Evolutionary conservation across 164 flowering plant species (phyloP), one percentile per base, ranked within the genome.

Genomic region (Berberis thunbergii): DNA sequence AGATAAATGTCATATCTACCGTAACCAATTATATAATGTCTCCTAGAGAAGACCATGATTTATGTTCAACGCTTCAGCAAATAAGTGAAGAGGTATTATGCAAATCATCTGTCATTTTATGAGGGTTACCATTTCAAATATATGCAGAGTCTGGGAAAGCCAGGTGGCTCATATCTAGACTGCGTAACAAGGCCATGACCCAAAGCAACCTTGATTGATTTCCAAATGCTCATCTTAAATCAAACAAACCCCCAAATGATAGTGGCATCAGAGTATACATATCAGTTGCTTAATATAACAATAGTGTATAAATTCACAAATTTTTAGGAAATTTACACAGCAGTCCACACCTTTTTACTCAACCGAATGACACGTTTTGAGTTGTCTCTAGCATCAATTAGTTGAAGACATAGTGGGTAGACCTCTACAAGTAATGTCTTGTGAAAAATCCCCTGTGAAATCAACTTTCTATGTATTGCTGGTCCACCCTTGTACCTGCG

Each of bases 401-500:
- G 61, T 57, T 79, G 83, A 46, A 95, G 86, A 62, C 78, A 57
- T 5, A 95, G 79, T n/a, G 89, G 97, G 66, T 79, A 89, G 63
- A 95, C 92, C 83, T 95, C 99, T 41, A 91, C 87, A 71, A 7
- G 50, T 42, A 81, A 86, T 38, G 59, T 69, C 74, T 75, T 81
- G 52, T 66, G 65, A 61, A 49, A 43, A 59, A 50, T 62, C 60
- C 91, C 88, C 43, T 75, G 80, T 9, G 79, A 77, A 63, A 94
- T 84, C 84, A 91, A 45, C 72, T 81, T 87, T 74, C 97, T 80
- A 3, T 87, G 96, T 63, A 94, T 66, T 49, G 82, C 80, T 11
- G 99, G 99, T 13, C 97, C 97, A 64, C 99, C 99, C 73, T 78
- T 85, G 67, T 94, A 94, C 99, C 99, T 94, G 72, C 57, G 49